phyloP scores from a whole-genome alignment of 2,329 filamentous ascomycete genomes.

The Catunica adiposa region DNA sequence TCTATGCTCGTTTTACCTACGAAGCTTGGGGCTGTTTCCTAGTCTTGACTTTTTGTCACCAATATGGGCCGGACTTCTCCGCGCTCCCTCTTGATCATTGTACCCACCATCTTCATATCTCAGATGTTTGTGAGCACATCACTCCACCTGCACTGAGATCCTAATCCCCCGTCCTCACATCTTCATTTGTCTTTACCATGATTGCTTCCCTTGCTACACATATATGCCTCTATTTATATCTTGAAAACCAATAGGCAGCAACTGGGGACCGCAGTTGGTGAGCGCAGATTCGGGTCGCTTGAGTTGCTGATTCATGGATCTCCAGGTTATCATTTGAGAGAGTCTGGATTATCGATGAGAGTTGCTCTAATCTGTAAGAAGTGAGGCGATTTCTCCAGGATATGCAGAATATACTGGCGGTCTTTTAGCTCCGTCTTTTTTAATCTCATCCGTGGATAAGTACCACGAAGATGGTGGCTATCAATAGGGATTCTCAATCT shows the following conservation, averaged over 20 bases:
- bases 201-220: not conserved
- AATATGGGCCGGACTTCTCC: not conserved
- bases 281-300: not conserved
- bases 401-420: not conserved
- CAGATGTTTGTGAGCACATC: not conserved
- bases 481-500: not conserved
- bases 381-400: not conserved
- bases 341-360: not conserved
- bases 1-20: not conserved
- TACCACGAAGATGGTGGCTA: not conserved
- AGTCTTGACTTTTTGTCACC: not conserved
- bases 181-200: not conserved
- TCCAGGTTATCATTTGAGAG: slow-evolving; percentile 8
- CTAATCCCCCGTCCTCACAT: not conserved
- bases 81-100: not conserved
- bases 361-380: not conserved
- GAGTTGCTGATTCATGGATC: not conserved
- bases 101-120: not conserved
- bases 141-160: not conserved
- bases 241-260: not conserved
- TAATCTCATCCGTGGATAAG: not conserved
- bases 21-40: slow-evolving; percentile 4
- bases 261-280: not conserved
- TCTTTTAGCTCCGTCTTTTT: not conserved
- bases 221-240: not conserved